Base-by-base conservation (phyloP, 306 rosid species). In the Malus fusca region DNA sequence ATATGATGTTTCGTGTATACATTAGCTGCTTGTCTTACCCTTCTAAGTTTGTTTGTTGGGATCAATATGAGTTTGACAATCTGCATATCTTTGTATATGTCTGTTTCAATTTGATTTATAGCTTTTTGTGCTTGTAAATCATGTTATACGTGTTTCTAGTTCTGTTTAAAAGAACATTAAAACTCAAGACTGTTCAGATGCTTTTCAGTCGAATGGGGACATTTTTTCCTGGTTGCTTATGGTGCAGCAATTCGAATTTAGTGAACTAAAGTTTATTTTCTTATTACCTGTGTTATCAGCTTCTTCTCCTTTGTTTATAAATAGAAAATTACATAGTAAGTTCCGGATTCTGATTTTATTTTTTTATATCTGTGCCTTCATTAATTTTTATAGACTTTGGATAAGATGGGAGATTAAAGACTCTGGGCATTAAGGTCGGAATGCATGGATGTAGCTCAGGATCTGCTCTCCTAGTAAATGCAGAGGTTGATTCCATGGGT, bases 401-500 rank as follows among this genome's bases (percentile, higher is more conserved):
- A 65, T 22, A 79, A 84, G 84, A 88, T 92, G 97, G 97, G 82
- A 81, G 83, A 78, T 74, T 75, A 76, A 72, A 76, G 74, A 82
- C 76, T 72, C 81, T 75, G 71, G 85, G 68, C 75, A 69, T 80
- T 87, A 82, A 83, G 76, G 86, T 83, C 84, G 96, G 91, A 87
- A 92, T 92, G 99, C 92, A 89, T 88, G 97, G 94, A 92, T 90
- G 86, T 82, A 84, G 87, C 82, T 81, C 89, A 74, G 93, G 87
- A 61, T 85, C 96, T 87, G 89, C 87, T 82, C 80, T 89, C 91
- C 81, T 87, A 79, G 99, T 96, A 96, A 96, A 96, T 96, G 98
- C 98, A 89, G 98, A 96, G 95, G 98, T 91, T 85, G 99, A 92
- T 96, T 96, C 98, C 90, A 96, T 96, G 99, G 99, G 98, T 85